Base-by-base conservation (phyloP, 805 yeast genomes). In the Saccharomyces jurei region DNA sequence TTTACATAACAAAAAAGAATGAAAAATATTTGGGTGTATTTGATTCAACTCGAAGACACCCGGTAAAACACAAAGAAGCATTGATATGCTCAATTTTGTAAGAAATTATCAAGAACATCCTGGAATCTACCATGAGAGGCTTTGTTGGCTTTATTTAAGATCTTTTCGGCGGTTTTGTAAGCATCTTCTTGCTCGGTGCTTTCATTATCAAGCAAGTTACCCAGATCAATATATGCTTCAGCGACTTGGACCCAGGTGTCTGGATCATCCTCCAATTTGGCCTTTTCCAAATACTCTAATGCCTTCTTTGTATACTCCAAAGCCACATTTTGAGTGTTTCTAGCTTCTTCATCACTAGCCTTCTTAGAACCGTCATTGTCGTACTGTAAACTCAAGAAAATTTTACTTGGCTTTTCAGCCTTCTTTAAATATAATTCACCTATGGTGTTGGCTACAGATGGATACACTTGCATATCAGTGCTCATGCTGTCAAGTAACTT, bases 221-320 rank as follows among this genome's bases (percentile, higher is more conserved):
- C 97, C 60, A 87, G 72, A 14, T 86, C 81, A 36, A 92, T 88
- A 63, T 81, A 75, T 1, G 96, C 91, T 69, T 92, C 98, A 0
- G 97, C 96, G 49, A 87, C 77, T 63, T 82, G 80, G 11, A 84
- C 96, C 88, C 92, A 86, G 4, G 86, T 76, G 55, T 84, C 85
- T 0, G 96, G 95, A 46, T 86, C 89, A 49, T 84, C 87, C 21
- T 81, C 83, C 51, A 82, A 82, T 66, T 84, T 81, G 0, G 90
- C 85, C 53, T 74, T 71, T 53, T 74, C 70, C 53, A 90, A 73
- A 63, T 80, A 80, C 41, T 74, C 71, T 27, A 87, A 73, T 0
- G 95, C 95, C 21, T 69, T 71, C 9, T 67, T 61, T 10, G 83
- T 78, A 36, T 77, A 68, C 1, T 73, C 70, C 41, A 78, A 71